Evolutionary conservation across 2,329 filamentous ascomycete genomes (phyloP), one percentile per base, ranked within the genome.

Genomic region (Emydomyces testavorans): DNA sequence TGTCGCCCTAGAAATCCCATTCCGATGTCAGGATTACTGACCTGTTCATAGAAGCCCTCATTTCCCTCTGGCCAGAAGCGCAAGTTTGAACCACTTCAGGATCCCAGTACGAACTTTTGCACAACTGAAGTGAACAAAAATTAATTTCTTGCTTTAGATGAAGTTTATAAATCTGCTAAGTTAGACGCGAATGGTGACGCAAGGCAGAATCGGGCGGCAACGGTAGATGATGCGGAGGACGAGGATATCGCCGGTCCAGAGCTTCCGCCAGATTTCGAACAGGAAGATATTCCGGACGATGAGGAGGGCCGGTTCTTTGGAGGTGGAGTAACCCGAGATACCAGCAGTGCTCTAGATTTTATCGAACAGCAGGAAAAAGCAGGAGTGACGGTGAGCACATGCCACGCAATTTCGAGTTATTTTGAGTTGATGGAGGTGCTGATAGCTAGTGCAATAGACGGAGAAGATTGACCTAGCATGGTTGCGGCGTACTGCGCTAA

Each of bases 301-400:
- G 87, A 94, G 46, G 92, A 94, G 54, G 92, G 90, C 1, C 82
- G 92, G 8, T 98, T 98, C 71, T 98, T 95, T 58, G 92, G 90
- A 36, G 85, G 88, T 46, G 92, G 92, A 28, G 83, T 98, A 57
- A 86, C 83, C 21, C 76, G 81, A 50, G 76, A 86, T 55, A 87
- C 93, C 55, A 82, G 80, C 2, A 78, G 88, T 57, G 85, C 92
- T 16, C 75, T 98, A 59, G 85, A 96, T 65, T 96, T 83, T 61
- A 79, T 98, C 53, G 87, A 95, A 53, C 72, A 77, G 49, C 74
- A 78, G 55, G 79, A 82, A 45, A 70, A 71, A 41, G 73, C 70
- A 21, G 72, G 72, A 16, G 61, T 63, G 24, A 69, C 68, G 57
- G 66, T 70, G 59, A 54, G 62, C 11, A 1, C 24, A 18, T 28